These are phyloP conservation scores for Dactylellina cionopaga DNA, from an alignment of 2,329 filamentous ascomycete genomes.

Conservation along the genomic window DNA sequence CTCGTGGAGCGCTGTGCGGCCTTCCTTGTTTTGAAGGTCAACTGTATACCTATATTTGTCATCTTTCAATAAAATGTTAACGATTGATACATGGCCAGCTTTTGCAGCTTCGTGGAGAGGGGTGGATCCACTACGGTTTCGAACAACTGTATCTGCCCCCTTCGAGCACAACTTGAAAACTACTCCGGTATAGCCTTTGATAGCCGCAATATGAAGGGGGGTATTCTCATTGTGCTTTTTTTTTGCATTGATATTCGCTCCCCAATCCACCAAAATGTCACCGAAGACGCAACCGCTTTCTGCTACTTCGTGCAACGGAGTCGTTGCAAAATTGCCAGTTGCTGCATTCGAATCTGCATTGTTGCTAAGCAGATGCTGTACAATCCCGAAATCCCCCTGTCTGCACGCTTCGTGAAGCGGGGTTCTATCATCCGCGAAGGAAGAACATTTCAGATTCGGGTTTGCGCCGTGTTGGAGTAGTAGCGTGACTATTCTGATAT, in stretches of 20 bases:
- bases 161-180: neutral
- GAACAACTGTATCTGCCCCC: neutral
- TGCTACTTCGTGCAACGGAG: constrained; percentile 23
- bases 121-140: neutral
- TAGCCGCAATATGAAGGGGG: constrained; percentile 25
- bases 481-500: neutral
- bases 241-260: constrained; percentile 16
- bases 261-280: neutral
- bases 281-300: neutral
- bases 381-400: neutral
- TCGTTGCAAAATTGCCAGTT: neutral
- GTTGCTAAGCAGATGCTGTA: neutral
- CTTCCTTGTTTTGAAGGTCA: constrained; percentile 7
- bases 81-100: neutral
- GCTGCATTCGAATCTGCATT: neutral
- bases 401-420: constrained; percentile 33
- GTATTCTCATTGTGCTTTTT: constrained; percentile 2
- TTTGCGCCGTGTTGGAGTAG: constrained; percentile 18
- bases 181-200: neutral
- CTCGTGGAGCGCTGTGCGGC: constrained; percentile 16
- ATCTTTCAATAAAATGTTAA: neutral
- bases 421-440: neutral
- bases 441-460: constrained; percentile 19
- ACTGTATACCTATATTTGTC: neutral
- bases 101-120: constrained; percentile 16